Evolutionary conservation across 1,139 yeast genomes (phyloP), one percentile per base, ranked within the genome.

Genomic region (Candida sojae): DNA sequence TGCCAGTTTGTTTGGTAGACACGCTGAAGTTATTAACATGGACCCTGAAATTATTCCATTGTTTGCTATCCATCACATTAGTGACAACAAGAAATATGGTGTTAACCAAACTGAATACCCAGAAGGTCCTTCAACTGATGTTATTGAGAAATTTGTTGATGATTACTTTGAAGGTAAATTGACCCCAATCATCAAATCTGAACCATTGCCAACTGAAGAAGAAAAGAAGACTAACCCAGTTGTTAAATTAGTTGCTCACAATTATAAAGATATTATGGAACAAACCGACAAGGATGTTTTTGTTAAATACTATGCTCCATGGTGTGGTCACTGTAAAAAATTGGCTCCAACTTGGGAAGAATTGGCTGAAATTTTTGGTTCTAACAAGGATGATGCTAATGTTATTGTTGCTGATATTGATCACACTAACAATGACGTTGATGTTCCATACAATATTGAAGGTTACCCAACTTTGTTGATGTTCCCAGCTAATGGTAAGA

Each of bases 251-350:
- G 98, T 93, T 53, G 96, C 91, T 60, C 83, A 84, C 73, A 90
- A 85, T 67, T 93, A 89, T 70, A 85, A 86, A 43, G 81, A 80
- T 33, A 72, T 89, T 54, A 79, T 89, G 52, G 73, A 76, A 36
- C 92, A 91, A 63, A 72, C 75, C 45, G 68, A 79, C 50, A 90
- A 89, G 78, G 98, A 93, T 68, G 92, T 93, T 46, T 76, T 93
- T 58, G 92, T 93, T 58, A 90, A 92, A 77, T 92, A 88, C 75
- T 93, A 89, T 66, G 99, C 99, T 49, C 96, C 97, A 72, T 93
- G 99, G 99, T 92, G 99, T 77, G 97, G 98, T 45, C 98, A 92
- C 79, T 92, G 99, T 81, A 92, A 92, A 81, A 89, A 82, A 71
- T 80, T 92, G 71, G 96, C 96, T 50, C 99, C 99, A 64, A 79